These are phyloP conservation scores for Fusarium hainanense DNA, from an alignment of 2,329 filamentous ascomycete genomes.

Conservation along the genomic window DNA sequence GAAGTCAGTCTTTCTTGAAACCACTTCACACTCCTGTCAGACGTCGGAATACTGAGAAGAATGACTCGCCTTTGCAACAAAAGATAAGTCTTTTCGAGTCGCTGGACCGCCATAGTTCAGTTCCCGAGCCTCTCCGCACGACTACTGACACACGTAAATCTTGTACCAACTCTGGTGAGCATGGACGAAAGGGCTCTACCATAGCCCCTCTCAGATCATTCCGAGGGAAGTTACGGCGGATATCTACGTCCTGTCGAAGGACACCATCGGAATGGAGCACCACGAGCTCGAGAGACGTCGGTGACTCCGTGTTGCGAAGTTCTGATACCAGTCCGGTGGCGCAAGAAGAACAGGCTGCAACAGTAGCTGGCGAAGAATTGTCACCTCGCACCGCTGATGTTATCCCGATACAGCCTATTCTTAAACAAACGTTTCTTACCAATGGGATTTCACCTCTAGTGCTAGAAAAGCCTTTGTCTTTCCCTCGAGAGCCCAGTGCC, in stretches of 20 bases:
- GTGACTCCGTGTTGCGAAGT: not conserved
- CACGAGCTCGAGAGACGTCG: constrained; percentile 11
- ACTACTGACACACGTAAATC: not conserved
- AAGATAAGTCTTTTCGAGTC: constrained; percentile 49
- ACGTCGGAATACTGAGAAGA: constrained; percentile 14
- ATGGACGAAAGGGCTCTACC: not conserved
- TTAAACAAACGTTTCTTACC: constrained; percentile 13
- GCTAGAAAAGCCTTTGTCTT: constrained; percentile 12
- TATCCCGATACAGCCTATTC: constrained; percentile 8
- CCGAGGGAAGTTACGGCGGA: constrained; percentile 27
- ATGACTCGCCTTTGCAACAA: constrained; percentile 42
- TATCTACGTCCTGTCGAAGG: constrained; percentile 37
- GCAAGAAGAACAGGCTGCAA: not conserved
- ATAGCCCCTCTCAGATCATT: constrained; percentile 10
- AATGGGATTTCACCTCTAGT: constrained; percentile 26
- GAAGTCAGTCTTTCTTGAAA: not conserved
- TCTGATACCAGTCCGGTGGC: not conserved
- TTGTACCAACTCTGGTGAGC: not conserved
- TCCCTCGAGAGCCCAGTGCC: not conserved
- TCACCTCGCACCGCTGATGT: constrained; percentile 19
- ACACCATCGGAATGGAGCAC: constrained; percentile 37
- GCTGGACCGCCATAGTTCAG: constrained; percentile 25
- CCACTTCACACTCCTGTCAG: not conserved
- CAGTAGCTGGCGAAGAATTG: not conserved
- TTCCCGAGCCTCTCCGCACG: not conserved